Evolutionary conservation across 73 alveolate species (phyloP).

Genomic region (Paramecium biaurelia): DNA sequence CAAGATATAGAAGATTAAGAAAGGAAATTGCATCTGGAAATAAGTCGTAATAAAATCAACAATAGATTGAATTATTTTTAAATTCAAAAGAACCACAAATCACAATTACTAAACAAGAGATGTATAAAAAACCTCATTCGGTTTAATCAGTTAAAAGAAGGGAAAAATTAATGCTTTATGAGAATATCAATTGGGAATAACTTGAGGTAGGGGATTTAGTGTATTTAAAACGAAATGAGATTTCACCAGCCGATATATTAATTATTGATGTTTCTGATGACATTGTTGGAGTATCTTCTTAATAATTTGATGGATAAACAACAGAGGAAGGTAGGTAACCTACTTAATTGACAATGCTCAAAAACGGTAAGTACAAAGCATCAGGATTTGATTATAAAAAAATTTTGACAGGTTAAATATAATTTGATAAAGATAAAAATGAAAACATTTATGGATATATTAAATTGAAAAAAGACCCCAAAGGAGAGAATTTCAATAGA

Average conservation of each 20-base stretch:
- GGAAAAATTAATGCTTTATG: constrained; percentile 27
- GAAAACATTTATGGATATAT: constrained; percentile 2
- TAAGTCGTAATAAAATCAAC: background rate
- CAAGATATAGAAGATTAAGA: constrained; percentile 23
- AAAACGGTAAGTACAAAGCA: background rate
- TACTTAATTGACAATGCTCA: background rate
- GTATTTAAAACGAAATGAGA: constrained; percentile 45
- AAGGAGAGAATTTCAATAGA: constrained; percentile 33
- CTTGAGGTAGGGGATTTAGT: constrained; percentile 54
- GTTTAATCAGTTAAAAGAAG: background rate
- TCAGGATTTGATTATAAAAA: constrained; percentile 57
- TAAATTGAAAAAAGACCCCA: constrained; percentile 59
- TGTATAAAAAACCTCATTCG: background rate
- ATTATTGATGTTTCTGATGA: constrained; percentile 44
- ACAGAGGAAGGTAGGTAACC: background rate
- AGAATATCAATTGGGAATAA: constrained; percentile 38
- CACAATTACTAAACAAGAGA: background rate
- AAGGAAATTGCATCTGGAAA: background rate
- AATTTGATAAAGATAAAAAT: constrained; percentile 31
- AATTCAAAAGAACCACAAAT: background rate
- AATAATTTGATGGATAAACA: background rate
- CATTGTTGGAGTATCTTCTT: background rate
- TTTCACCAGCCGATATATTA: constrained; percentile 58
- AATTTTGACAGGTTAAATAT: constrained; percentile 37
- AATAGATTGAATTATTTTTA: background rate